A percentile compares a stretch with the other conserved stretches of the same genome.
Evolutionary conservation across 192 early-diverging fungal genomes (phyloP).

Genomic region (Coemansia sp.): DNA sequence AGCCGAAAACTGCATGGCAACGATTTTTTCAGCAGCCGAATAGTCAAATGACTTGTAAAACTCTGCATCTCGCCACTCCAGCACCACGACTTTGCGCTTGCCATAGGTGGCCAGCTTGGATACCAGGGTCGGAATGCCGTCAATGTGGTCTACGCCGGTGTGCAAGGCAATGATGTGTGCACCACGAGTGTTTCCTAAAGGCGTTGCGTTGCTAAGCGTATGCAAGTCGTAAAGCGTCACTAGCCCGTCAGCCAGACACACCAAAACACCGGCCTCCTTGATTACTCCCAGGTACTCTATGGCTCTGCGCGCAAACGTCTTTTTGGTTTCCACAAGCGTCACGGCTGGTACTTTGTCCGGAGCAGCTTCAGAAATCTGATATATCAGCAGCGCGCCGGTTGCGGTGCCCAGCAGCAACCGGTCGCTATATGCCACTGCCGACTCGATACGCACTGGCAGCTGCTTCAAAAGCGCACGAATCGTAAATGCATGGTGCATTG

Average conservation of each 20-base stretch:
- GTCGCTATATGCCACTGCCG: conserved; percentile 67
- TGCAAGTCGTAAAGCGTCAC: conserved; percentile 74
- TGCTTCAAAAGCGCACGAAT: conserved; percentile 71
- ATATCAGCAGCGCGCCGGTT: conserved; percentile 65
- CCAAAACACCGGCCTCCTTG: conserved; percentile 69
- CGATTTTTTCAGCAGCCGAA: conserved; percentile 65
- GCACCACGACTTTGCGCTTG: conserved; percentile 67
- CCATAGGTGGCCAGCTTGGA: conserved; percentile 73
- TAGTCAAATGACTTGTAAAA: conserved; percentile 71
- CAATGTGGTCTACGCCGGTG: conserved; percentile 67
- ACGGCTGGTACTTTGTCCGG: conserved; percentile 31
- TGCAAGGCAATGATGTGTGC: conserved; percentile 73
- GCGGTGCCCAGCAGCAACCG: conserved; percentile 70
- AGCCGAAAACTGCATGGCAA: conserved; percentile 75
- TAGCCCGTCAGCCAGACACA: conserved; percentile 68
- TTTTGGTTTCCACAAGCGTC: conserved; percentile 62
- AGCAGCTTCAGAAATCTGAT: conserved; percentile 54
- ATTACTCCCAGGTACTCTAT: conserved; percentile 75
- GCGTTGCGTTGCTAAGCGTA: conserved; percentile 64
- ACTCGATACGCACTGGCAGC: conserved; percentile 67
- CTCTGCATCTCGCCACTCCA: conserved; percentile 74
- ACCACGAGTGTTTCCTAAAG: conserved; percentile 70
- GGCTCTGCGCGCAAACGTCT: conserved; percentile 65
- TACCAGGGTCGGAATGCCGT: conserved; percentile 63
- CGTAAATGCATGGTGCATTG: conserved; percentile 79